A percentile compares a stretch with the other conserved stretches of the same genome.
Conservation (phyloP, 2,329 filamentous ascomycete genomes). For the Colletotrichum liriopes region DNA sequence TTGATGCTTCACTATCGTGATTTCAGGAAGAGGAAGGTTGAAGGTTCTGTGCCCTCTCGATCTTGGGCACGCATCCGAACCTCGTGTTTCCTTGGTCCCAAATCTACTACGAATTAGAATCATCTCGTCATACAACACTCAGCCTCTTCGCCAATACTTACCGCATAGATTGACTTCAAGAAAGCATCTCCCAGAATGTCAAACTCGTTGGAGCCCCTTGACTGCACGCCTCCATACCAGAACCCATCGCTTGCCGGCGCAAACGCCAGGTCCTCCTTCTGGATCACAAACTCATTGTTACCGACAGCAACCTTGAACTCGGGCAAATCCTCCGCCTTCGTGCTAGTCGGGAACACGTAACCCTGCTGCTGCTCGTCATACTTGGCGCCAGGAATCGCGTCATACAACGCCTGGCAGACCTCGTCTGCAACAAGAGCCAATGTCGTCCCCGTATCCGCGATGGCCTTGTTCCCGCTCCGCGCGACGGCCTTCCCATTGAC, state of each 20-base stretch:
- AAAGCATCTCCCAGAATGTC: slow-evolving; percentile 38
- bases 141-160: background rate
- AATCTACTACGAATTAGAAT: slow-evolving; percentile 27
- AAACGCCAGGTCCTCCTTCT: slow-evolving; percentile 38
- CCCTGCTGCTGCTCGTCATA: slow-evolving; percentile 46
- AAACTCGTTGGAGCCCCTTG: slow-evolving; percentile 35
- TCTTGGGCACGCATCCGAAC: slow-evolving; percentile 38
- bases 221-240: slow-evolving; percentile 40
- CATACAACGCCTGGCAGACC: slow-evolving; percentile 47
- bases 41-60: slow-evolving; percentile 37
- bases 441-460: slow-evolving; percentile 74
- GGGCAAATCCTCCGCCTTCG: slow-evolving; percentile 53
- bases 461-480: slow-evolving; percentile 60
- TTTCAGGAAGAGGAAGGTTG: background rate
- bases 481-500: slow-evolving; percentile 63
- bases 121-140: background rate
- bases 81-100: slow-evolving; percentile 40
- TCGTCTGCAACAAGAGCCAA: slow-evolving; percentile 65
- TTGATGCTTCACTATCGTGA: background rate
- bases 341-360: slow-evolving; percentile 60
- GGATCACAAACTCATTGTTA: slow-evolving; percentile 58
- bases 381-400: slow-evolving; percentile 45
- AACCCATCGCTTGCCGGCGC: slow-evolving; percentile 31
- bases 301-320: slow-evolving; percentile 71
- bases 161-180: slow-evolving; percentile 40